These are phyloP conservation scores for Takashimella koratensis DNA, from an alignment of 1,284 basidiomycete species.

Conservation along the genomic window DNA sequence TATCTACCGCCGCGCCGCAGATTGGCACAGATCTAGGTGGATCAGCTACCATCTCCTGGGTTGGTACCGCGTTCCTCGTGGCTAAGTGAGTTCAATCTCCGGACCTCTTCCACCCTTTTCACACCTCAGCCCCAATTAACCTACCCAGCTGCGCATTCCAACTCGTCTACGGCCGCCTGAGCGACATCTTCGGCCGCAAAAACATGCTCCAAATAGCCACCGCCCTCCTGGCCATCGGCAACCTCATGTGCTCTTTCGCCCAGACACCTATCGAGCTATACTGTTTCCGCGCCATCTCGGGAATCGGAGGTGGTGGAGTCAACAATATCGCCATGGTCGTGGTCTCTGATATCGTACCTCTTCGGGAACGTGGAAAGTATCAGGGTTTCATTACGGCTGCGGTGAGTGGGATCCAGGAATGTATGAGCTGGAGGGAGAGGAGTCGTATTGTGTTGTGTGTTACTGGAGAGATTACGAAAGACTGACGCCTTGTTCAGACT, in stretches of 20 bases:
- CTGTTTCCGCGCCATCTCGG: conserved; percentile 47
- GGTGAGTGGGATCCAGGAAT: neutral
- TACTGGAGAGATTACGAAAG: no score
- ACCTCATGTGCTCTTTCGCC: conserved; percentile 34
- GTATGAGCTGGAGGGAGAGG: neutral
- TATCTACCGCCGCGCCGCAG: conserved; percentile 29
- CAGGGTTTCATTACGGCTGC: conserved; percentile 35
- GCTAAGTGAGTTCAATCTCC: conserved; percentile 21
- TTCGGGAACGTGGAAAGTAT: conserved; percentile 50
- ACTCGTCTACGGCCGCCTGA: conserved; percentile 32
- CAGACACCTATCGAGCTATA: conserved; percentile 36
- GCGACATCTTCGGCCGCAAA: conserved; percentile 38
- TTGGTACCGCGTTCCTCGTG: conserved; percentile 35
- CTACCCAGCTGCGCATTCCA: conserved; percentile 28
- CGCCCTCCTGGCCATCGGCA: conserved; percentile 26
- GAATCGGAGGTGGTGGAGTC: conserved; percentile 52
- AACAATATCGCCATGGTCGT: conserved; percentile 50
- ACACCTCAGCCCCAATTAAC: neutral
- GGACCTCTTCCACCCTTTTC: neutral
- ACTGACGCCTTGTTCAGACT: no score
- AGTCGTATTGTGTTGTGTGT: neutral
- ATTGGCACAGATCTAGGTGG: conserved; percentile 30
- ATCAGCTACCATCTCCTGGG: conserved; percentile 28
- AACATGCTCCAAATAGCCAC: conserved; percentile 27
- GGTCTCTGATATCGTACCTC: conserved; percentile 48